Evolutionary conservation across 139 green algal genomes (phyloP).

Genomic region (Ulvella scutata): DNA sequence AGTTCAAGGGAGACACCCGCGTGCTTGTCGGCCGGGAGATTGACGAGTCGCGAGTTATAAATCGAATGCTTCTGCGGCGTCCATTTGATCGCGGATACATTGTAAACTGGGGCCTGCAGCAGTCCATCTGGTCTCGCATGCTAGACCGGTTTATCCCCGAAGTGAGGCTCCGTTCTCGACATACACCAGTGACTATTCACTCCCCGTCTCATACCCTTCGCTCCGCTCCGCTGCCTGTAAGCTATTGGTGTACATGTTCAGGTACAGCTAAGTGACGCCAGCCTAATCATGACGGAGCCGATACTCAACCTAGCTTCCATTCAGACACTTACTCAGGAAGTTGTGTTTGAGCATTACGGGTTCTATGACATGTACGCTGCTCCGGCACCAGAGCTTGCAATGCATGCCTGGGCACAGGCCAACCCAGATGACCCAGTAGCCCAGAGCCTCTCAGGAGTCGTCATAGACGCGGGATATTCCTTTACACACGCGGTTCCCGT

Average conservation of each 20-base stretch:
- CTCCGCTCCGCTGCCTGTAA: too few relatives aligned
- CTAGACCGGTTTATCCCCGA: constrained; percentile 2
- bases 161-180: neutral
- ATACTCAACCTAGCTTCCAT: constrained; percentile 62
- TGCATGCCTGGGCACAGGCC: constrained; percentile 19
- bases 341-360: constrained; percentile 67
- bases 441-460: constrained; percentile 18
- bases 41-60: neutral
- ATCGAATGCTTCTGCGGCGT: neutral
- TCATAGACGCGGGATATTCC: constrained; percentile 63
- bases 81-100: constrained; percentile 44
- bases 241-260: neutral
- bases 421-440: constrained; percentile 7
- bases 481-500: constrained; percentile 71
- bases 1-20: neutral
- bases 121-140: constrained; percentile 50
- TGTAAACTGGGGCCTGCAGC: constrained; percentile 66
- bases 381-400: constrained; percentile 34
- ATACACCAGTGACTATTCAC: neutral
- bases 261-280: neutral
- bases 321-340: constrained; percentile 35
- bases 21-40: neutral
- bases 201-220: too few relatives aligned
- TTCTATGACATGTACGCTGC: constrained; percentile 38
- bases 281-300: constrained; percentile 65